Base-by-base conservation (phyloP, 441 rosid genomes). In the Capsella rubella region DNA sequence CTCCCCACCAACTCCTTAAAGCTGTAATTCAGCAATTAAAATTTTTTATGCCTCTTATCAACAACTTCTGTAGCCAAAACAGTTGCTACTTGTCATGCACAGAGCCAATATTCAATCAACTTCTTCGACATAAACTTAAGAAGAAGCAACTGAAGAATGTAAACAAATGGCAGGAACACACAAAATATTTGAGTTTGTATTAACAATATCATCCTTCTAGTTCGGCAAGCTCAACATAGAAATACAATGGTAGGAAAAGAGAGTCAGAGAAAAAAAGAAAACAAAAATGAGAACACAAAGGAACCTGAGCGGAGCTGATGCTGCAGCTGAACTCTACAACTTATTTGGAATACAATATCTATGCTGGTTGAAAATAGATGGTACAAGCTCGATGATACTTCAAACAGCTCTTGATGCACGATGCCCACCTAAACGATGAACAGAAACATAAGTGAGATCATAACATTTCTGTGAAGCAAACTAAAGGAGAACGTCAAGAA, bases 351-450 rank as follows among this genome's bases (percentile, higher is more conserved):
- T 67, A 76, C 29, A 65, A 52, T 72, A 73, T 69, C 56, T 57
- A 68, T 74, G 64, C 70, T 35, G 21, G 27, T 21, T n/a, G 27
- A 55, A 71, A 28, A 56, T 65, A 67, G 63, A 77, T 60, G 40
- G 58, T 61, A 67, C 64, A 51, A 37, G 54, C 74, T 45, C 7
- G 57, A 68, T 62, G 73, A 75, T 75, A 64, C 73, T 77, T 91
- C 85, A 87, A 74, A 82, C 82, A 46, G 80, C 82, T 25, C 72
- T 79, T 54, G 82, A 74, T 13, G 83, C 79, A 34, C 72, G 85
- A 71, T 77, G 54, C 52, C 88, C 89, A 60, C 74, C 89, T 84
- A 71, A 35, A 59, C 3, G 14, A 67, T 7, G 42, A 29, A 31
- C 47, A 54, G 27, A 39, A 40, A n/a, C 35, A 77, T 64, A 69